Percentiles rank a stretch among this genome's conserved stretches.
Evolutionary conservation across 768 basidiomycete species (phyloP).

Genomic region (Boletus rubropictus): DNA sequence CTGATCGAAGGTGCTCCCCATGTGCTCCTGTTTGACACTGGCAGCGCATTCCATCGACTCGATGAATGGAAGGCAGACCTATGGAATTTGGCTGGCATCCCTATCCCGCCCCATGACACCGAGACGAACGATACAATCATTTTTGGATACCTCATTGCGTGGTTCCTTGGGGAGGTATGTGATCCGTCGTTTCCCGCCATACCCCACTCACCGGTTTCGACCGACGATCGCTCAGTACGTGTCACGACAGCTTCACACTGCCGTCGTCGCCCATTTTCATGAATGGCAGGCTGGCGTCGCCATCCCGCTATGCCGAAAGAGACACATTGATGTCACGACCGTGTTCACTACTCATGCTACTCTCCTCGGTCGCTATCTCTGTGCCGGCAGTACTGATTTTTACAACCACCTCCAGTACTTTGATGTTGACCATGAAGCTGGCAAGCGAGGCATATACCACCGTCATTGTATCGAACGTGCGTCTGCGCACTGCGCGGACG

Average conservation of each 20-base stretch:
- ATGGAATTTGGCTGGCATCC: slow-evolving; percentile 98
- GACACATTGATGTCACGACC: slow-evolving; percentile 97
- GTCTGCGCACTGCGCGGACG: slow-evolving; percentile 91
- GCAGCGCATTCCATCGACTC: slow-evolving; percentile 76
- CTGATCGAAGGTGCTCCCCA: slow-evolving; percentile 95
- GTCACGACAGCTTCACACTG: slow-evolving; percentile 69
- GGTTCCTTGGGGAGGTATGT: slow-evolving; percentile 97
- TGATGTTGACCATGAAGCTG: slow-evolving; percentile 98
- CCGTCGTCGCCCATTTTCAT: slow-evolving; percentile 97
- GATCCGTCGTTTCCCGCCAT: slow-evolving; percentile 9
- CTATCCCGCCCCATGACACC: slow-evolving; percentile 91
- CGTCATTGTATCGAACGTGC: slow-evolving; percentile 96
- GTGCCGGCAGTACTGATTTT: slow-evolving; percentile 96
- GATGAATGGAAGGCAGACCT: slow-evolving; percentile 99
- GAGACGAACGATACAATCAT: slow-evolving; percentile 98
- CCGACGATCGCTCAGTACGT: slow-evolving; percentile 53
- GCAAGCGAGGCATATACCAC: slow-evolving; percentile 98
- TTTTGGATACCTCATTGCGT: slow-evolving; percentile 96
- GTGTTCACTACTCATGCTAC: slow-evolving; percentile 99
- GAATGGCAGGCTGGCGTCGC: slow-evolving; percentile 99
- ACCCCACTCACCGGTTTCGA: slow-evolving; percentile 3
- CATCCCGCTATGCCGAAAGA: slow-evolving; percentile 89
- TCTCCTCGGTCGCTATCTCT: slow-evolving; percentile 95
- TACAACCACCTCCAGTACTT: slow-evolving; percentile 99
- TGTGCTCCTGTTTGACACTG: slow-evolving; percentile 94